Evolutionary conservation across 257 asterid genomes (phyloP), one percentile per base, ranked within the genome.

Genomic region (Ilex aquifolium): DNA sequence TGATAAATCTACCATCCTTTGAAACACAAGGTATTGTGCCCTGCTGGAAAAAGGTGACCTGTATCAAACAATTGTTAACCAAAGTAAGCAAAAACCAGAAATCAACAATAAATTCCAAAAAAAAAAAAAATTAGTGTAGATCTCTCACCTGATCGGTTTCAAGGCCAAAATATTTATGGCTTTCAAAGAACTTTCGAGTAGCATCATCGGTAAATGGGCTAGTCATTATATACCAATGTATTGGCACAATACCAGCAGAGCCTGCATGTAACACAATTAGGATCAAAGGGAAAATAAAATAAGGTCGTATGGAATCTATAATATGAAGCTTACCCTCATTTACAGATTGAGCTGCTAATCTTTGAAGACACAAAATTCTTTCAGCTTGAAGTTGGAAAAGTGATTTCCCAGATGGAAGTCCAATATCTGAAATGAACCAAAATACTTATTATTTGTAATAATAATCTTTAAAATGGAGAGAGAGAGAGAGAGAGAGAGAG

Each of bases 331-430:
- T 65, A 92, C 99, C 93, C 76, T 89, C 96, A 50, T 80, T 79
- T 64, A 64, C 77, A 65, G 95, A 83, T 69, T 87, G 88, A 73
- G 91, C 77, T 62, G 96, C 96, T 74, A 92, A 74, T 76, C 87
- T 85, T 74, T 92, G 96, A 62, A 87, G 75, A 52, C 88, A 82
- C 81, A 87, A 79, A 70, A 92, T 92, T 59, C 99, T 79, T 79
- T 92, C 99, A 40, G 99, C 99, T 82, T 92, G 99, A 61, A 92
- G 82, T 70, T 89, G 99, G 85, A 89, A 92, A 72, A 92, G 95
- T 63, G 99, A 89, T 78, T 92, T 92, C 48, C 96, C 97, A 66
- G 99, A 92, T 67, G 99, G 97, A 72, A 92, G 95, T 61, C 97
- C 97, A 66, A 92, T 89, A 69, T 89, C 99, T 92, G 69, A 62